Evolutionary conservation across 106 monocot species (phyloP).

Genomic region (Dioscorea alata): DNA sequence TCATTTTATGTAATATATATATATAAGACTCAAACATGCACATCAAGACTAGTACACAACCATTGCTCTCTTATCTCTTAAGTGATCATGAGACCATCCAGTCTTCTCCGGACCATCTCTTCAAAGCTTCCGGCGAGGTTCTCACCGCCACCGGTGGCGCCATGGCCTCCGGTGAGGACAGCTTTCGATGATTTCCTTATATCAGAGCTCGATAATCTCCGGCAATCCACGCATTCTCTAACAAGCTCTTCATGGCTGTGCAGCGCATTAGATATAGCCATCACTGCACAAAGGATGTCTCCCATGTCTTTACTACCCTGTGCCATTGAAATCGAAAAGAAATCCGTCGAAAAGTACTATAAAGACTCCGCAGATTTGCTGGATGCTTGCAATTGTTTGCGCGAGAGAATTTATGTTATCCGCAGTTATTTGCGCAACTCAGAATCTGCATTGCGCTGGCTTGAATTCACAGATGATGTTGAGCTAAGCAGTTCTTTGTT

Average conservation of each 20-base stretch:
- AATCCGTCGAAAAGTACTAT: conserved; percentile 14
- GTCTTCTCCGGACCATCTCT: conserved; percentile 37
- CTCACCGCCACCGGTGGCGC: conserved; percentile 22
- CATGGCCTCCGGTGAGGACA: conserved; percentile 45
- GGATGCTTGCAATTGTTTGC: conserved; percentile 35
- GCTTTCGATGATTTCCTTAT: conserved; percentile 42
- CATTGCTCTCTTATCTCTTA: neutral
- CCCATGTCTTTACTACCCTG: no score
- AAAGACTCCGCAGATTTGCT: conserved; percentile 32
- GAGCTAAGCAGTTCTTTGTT: neutral
- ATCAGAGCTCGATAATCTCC: conserved; percentile 37
- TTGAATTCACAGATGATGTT: conserved; percentile 6
- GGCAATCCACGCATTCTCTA: conserved; percentile 1
- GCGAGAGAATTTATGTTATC: conserved; percentile 20
- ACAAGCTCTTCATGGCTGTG: conserved; percentile 20
- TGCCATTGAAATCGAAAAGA: neutral
- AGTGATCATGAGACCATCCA: conserved; percentile 30
- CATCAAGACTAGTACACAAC: neutral
- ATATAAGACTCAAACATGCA: neutral
- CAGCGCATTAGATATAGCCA: conserved; percentile 16
- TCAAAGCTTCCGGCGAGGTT: conserved; percentile 11
- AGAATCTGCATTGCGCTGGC: conserved; percentile 15
- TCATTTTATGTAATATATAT: neutral
- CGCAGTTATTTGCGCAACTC: conserved; percentile 8
- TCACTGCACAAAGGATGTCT: conserved; percentile 12